phyloP scores from a whole-genome alignment of 2,329 filamentous ascomycete genomes.

The Pseudogymnoascus sp. region DNA sequence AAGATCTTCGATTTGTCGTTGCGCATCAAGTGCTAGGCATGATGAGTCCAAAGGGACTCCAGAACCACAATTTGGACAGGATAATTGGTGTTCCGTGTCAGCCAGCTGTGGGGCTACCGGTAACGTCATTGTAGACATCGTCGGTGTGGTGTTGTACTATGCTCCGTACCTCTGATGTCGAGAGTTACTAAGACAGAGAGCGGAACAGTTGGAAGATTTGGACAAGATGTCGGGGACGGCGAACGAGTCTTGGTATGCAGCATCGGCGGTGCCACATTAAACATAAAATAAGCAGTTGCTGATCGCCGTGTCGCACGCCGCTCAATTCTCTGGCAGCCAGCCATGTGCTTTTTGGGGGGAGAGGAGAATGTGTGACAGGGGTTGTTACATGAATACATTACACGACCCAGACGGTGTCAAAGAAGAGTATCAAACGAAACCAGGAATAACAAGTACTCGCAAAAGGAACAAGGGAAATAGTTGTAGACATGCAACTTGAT shows the following conservation, averaged over 20 bases:
- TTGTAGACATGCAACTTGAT: background rate
- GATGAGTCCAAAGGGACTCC: constrained; percentile 15
- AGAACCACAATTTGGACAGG: constrained; percentile 27
- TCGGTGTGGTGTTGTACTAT: background rate
- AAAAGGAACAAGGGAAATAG: background rate
- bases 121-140: constrained; percentile 26
- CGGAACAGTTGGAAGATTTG: background rate
- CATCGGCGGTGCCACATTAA: background rate
- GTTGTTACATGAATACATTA: background rate
- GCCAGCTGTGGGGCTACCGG: constrained; percentile 20
- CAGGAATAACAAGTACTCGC: background rate
- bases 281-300: constrained; percentile 4
- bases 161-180: background rate
- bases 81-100: constrained; percentile 10
- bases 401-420: background rate
- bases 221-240: background rate
- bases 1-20: constrained; percentile 57
- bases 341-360: background rate
- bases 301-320: constrained; percentile 3
- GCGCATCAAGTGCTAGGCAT: constrained; percentile 29
- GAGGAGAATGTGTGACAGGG: background rate
- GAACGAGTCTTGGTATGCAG: background rate
- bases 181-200: background rate
- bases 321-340: constrained; percentile 4
- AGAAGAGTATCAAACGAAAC: background rate